Conservation (phyloP, 768 basidiomycete species). For the Boletus rubescentipes region DNA sequence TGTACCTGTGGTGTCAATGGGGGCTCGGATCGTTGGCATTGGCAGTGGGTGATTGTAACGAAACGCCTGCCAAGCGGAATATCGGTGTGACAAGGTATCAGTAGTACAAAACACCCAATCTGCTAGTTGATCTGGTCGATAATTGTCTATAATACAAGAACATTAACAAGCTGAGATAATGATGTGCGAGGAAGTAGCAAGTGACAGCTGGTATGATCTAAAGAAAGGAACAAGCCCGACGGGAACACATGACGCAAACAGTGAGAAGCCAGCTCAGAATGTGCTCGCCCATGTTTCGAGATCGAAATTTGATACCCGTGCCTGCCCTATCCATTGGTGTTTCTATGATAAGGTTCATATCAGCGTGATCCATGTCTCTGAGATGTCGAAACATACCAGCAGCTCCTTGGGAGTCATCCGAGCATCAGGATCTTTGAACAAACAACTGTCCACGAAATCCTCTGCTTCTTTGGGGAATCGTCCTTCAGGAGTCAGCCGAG, state of each 20-base stretch:
- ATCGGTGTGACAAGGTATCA: not conserved
- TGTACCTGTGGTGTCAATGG: no score
- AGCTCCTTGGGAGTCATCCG: conserved; percentile 88
- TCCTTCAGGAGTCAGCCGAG: conserved; percentile 74
- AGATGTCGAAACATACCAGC: conserved; percentile 43
- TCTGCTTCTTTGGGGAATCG: conserved; percentile 74
- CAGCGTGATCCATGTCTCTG: conserved; percentile 1
- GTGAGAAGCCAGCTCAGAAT: conserved; percentile 43
- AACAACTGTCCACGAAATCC: conserved; percentile 84
- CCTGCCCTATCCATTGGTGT: conserved; percentile 71
- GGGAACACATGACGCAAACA: conserved; percentile 9
- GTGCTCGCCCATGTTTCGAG: conserved; percentile 80
- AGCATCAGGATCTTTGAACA: conserved; percentile 84
- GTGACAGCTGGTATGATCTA: conserved; percentile 28
- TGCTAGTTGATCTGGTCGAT: conserved; percentile 2
- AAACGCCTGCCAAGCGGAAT: no score
- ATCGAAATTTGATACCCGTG: conserved; percentile 61
- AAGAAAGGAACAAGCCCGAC: conserved; percentile 10
- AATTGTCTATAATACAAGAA: conserved; percentile 33
- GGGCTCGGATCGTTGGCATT: no score
- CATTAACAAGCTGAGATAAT: conserved; percentile 29
- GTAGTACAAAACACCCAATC: not conserved
- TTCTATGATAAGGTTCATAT: conserved; percentile 47
- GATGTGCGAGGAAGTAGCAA: conserved; percentile 30
- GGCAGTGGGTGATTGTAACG: no score